These are phyloP conservation scores for Plenodomus lindquistii DNA, from an alignment of 2,329 filamentous ascomycete genomes.

Conservation along the genomic window DNA sequence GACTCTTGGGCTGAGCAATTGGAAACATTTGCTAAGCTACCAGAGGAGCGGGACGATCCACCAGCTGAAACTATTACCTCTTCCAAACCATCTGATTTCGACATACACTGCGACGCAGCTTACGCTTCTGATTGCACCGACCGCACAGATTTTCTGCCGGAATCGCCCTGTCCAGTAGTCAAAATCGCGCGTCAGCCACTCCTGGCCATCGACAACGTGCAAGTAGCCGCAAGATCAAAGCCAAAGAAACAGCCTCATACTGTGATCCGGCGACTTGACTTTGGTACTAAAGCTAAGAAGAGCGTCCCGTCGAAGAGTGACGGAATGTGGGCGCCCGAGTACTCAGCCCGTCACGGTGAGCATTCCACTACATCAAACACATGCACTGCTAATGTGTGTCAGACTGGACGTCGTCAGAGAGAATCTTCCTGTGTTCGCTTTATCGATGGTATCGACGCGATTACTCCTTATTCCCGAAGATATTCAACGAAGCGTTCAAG, in stretches of 20 bases:
- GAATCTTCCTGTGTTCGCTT: slow-evolving; percentile 4
- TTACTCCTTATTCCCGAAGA: not conserved
- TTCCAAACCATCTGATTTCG: not conserved
- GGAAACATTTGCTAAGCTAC: not conserved
- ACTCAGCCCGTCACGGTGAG: too few species aligned
- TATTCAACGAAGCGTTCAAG: slow-evolving; percentile 14
- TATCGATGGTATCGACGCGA: slow-evolving; percentile 10
- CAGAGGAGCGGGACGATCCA: too few species aligned
- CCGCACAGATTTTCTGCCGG: not conserved
- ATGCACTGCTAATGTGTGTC: not conserved
- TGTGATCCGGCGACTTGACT: not conserved
- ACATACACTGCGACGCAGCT: not conserved
- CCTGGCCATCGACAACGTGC: not conserved
- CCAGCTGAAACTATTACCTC: too few species aligned
- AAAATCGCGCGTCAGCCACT: not conserved
- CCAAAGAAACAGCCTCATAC: not conserved
- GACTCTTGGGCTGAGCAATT: not conserved
- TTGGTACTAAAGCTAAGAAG: not conserved
- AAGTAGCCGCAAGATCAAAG: too few species aligned
- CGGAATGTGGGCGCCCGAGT: too few species aligned
- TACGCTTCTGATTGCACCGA: not conserved
- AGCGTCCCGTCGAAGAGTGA: too few species aligned
- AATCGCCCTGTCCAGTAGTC: not conserved
- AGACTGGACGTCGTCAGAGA: not conserved
- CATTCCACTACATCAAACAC: too few species aligned